phyloP scores from a whole-genome alignment of 2,329 filamentous ascomycete species.

The Monosporascus sp. region DNA sequence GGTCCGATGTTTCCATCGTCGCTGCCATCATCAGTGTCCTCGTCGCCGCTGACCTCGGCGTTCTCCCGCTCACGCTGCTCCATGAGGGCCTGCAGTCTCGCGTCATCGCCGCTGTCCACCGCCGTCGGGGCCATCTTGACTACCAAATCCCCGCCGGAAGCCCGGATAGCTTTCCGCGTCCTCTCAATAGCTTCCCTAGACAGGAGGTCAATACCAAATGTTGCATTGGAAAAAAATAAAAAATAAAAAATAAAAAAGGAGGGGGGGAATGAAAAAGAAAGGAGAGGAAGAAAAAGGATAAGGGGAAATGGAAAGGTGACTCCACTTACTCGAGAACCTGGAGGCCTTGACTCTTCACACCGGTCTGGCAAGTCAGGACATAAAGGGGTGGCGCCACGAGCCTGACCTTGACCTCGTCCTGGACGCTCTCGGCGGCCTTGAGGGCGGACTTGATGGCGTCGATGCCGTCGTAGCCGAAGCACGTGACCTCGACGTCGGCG shows the following conservation, averaged over 20 bases:
- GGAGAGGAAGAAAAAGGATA: neutral
- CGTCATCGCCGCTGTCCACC: slow-evolving; percentile 96
- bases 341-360: slow-evolving; percentile 89
- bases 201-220: neutral
- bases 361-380: slow-evolving; percentile 88
- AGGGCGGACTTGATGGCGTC: slow-evolving; percentile 95
- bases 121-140: slow-evolving; percentile 99
- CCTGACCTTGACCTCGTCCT: slow-evolving; percentile 95
- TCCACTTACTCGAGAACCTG: slow-evolving; percentile 57
- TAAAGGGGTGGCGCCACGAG: slow-evolving; percentile 97
- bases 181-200: slow-evolving; percentile 70
- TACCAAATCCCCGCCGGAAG: slow-evolving; percentile 70
- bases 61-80: slow-evolving; percentile 98
- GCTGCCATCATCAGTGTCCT: slow-evolving; percentile 92
- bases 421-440: slow-evolving; percentile 88
- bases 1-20: slow-evolving; percentile 52
- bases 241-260: neutral
- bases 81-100: slow-evolving; percentile 95
- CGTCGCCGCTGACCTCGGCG: slow-evolving; percentile 94
- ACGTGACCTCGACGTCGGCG: slow-evolving; percentile 94
- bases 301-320: no score
- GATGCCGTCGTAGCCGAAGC: slow-evolving; percentile 95
- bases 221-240: neutral
- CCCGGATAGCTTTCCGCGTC: slow-evolving; percentile 75
- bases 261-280: no score